Base-by-base conservation (phyloP, 371 early-diverging fungal species). In the Mortierella sp. region DNA sequence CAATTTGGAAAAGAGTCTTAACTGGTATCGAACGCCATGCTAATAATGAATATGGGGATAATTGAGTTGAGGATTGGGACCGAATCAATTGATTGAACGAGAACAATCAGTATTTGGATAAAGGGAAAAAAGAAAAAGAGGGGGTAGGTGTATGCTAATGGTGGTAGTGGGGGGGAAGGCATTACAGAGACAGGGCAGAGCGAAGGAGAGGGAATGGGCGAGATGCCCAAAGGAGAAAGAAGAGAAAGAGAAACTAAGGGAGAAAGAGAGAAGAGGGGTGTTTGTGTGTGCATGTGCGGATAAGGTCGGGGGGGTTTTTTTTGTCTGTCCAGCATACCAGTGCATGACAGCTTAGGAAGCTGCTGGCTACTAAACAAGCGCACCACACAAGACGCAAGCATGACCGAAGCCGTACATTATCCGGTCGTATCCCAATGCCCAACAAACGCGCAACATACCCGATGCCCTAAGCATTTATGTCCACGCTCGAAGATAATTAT, bases 171-270 rank as follows among this genome's bases (percentile, higher is more conserved):
- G 49, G 56, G 58, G 62, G 46, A 37, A 32, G 31, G 37, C 37
- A 34, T 14, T 34, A 34, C 37, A 34, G 37, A 37, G 51, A 50
- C 28, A 50, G 31, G 31, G 59, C 50, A 39, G 46, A 42, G 57
- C 30, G 37, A 53, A 50, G 52, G 44, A 57, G 64, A 62, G 44
- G 54, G 49, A 42, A 62, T 39, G 50, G 47, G 41, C 28, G 57
- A 62, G 53, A 50, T 34, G 37, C 14, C 9, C 17, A 34, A 39
- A 21, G 39, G 58, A 28, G 27, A 47, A 39, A 6, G 42, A 43
- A 44, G 54, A 48, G 44, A 46, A 44, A 32, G 46, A 30, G 27
- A 37, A 24, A 51, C 0, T 44, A 28, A 34, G 43, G 31, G 26
- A 46, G 41, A 11, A n/a, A 43, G n/a, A 26, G 27, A 30, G 21